Evolutionary conservation across 2,329 filamentous ascomycete species (phyloP), one percentile per base, ranked within the genome.

Genomic region (Nakataea oryzae): DNA sequence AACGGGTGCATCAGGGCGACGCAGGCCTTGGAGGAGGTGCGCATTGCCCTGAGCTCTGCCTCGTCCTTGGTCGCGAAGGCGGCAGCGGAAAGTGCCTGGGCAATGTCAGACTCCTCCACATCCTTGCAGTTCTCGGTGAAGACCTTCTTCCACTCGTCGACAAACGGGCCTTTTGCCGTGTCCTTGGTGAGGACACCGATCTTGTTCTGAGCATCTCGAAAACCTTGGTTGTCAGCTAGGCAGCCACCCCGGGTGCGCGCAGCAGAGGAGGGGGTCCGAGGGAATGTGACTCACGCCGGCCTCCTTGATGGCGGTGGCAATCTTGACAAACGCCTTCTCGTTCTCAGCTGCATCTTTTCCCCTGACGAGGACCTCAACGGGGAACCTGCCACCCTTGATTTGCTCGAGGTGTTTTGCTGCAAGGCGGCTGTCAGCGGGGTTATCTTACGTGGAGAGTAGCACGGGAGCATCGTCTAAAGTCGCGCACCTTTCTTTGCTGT

Each of bases 61-160:
- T 97, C 93, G 72, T 97, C 95, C 76, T 99, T 99, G 73, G 96
- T 84, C 21, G 93, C 88, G 73, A 99, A 89, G 60, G 91, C 92
- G 55, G 88, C 85, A 11, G 86, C 83, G 11, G 95, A 97, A 34
- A 99, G 81, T 14, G 92, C 93, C 24, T 84, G 76, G 3, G 89
- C 85, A 66, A 97, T 87, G 70, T 99, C 96, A 55, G 96, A 88
- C 74, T 96, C 88, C 73, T 97, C 91, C 17, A 91, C 78, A 65
- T 96, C 93, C 72, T 95, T 93, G 73, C 88, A 89, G 65, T 90
- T 86, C 27, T 90, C 88, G 63, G 81, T 79, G 69, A 90, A 93
- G 4, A 86, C 76, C 68, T 91, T 90, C 76, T 95, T 96, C 95
- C 95, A 99, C 74, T 99, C 95, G 62, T 96, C 92, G 70, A 93